phyloP scores from a whole-genome alignment of 2,329 filamentous ascomycete genomes.

The Aquanectria penicillioides region DNA sequence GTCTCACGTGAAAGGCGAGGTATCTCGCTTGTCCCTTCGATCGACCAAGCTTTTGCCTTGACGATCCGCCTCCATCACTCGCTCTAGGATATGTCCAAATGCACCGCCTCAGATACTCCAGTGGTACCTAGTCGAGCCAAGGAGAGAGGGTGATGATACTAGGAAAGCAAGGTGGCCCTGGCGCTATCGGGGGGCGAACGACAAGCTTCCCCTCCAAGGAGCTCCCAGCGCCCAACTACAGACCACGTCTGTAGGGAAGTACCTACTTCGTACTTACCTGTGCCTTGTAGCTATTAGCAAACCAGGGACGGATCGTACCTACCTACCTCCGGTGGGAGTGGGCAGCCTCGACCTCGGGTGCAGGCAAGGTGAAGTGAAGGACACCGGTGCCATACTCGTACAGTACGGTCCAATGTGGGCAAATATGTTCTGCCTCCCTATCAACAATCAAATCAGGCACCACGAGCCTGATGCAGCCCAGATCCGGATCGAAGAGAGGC shows the following conservation, averaged over 20 bases:
- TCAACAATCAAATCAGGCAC: background rate
- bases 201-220: conserved; percentile 3
- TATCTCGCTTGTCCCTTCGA: conserved; percentile 15
- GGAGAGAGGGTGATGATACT: background rate
- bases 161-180: conserved; percentile 8
- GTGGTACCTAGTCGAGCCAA: conserved; percentile 4
- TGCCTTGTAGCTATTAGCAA: too few species aligned
- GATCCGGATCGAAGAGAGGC: background rate
- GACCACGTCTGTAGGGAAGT: background rate
- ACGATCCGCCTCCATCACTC: background rate
- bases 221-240: background rate
- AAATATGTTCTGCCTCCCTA: background rate
- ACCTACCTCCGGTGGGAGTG: too few species aligned
- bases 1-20: conserved; percentile 24
- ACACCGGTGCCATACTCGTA: background rate
- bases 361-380: conserved; percentile 2
- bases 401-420: background rate
- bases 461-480: background rate
- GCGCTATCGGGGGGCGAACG: conserved; percentile 1
- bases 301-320: too few species aligned
- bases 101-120: conserved; percentile 8
- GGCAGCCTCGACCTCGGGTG: conserved; percentile 13
- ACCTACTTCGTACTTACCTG: conserved; percentile 4
- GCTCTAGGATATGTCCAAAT: background rate
- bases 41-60: background rate